These are phyloP conservation scores for Ambrosia hybrid DNA, from an alignment of 140 eudicot genomes.

Conservation along the genomic window DNA sequence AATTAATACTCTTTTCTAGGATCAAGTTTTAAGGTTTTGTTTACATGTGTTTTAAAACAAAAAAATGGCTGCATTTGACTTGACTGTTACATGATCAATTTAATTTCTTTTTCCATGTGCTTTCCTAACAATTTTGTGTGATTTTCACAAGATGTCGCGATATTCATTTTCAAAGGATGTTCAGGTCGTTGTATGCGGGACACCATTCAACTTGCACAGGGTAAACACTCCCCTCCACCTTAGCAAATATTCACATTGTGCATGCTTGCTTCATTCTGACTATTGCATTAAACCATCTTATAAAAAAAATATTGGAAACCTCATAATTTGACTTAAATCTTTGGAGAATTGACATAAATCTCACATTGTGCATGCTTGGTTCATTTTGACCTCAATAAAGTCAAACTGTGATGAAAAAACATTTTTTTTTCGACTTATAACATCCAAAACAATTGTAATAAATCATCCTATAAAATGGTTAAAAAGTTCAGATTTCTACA, in stretches of 20 bases:
- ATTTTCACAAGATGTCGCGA: constrained; percentile 14
- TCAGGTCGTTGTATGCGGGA: constrained; percentile 12
- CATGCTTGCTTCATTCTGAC: background rate
- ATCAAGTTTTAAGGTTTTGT: too few relatives aligned
- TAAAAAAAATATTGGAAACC: too few relatives aligned
- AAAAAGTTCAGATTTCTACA: background rate
- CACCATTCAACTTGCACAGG: constrained; percentile 14
- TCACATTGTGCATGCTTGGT: too few relatives aligned
- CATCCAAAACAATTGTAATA: background rate
- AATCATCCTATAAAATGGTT: background rate
- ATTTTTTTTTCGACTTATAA: background rate
- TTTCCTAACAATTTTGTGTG: constrained; percentile 11
- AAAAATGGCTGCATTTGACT: too few relatives aligned
- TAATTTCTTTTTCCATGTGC: background rate
- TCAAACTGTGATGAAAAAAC: too few relatives aligned
- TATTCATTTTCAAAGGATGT: constrained; percentile 25
- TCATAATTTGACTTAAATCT: too few relatives aligned
- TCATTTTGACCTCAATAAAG: too few relatives aligned
- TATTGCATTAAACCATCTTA: too few relatives aligned
- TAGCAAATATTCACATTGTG: background rate
- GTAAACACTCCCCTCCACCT: constrained; percentile 15
- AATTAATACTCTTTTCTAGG: too few relatives aligned
- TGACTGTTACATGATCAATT: background rate
- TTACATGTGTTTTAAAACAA: too few relatives aligned
- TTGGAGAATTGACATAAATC: too few relatives aligned